A percentile compares a stretch with the other conserved stretches of the same genome.
Conservation (phyloP, 202 grass and related monocot genomes). For the Tripidium arundinaceum region DNA sequence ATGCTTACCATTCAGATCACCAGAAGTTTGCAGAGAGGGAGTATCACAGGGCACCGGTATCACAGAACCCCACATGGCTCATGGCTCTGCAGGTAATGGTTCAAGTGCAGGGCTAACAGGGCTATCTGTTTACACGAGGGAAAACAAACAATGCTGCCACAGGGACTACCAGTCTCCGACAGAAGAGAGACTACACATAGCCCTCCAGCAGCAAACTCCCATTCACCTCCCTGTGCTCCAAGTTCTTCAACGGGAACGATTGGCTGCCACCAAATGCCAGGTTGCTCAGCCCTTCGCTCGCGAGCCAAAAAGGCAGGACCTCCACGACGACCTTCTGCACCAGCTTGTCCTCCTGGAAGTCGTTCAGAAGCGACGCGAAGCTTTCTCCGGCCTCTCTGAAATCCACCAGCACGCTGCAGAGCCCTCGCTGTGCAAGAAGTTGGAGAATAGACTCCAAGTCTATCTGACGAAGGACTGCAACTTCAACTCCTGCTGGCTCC, state of each 20-base stretch:
- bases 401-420: conserved; percentile 67
- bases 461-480: conserved; percentile 50
- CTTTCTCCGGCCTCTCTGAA: conserved; percentile 36
- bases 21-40: neutral
- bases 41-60: neutral
- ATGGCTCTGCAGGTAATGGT: neutral
- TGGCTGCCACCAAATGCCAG: conserved; percentile 48
- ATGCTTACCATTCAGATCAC: neutral
- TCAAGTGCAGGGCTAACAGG: too few species aligned
- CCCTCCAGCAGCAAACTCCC: conserved; percentile 58
- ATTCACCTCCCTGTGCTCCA: conserved; percentile 43
- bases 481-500: conserved; percentile 42
- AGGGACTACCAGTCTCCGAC: neutral
- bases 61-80: neutral
- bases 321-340: conserved; percentile 85
- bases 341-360: conserved; percentile 50
- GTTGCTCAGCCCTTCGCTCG: conserved; percentile 19
- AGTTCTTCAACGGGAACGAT: conserved; percentile 45
- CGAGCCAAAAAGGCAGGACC: conserved; percentile 49
- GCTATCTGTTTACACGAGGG: neutral
- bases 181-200: conserved; percentile 35
- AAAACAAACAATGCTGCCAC: neutral
- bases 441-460: conserved; percentile 51
- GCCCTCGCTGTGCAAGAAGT: conserved; percentile 37
- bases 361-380: conserved; percentile 44